Percentiles rank a stretch among this genome's conserved stretches.
phyloP scores from a whole-genome alignment of 768 basidiomycete species.

The Hypsizygus marmoreus region DNA sequence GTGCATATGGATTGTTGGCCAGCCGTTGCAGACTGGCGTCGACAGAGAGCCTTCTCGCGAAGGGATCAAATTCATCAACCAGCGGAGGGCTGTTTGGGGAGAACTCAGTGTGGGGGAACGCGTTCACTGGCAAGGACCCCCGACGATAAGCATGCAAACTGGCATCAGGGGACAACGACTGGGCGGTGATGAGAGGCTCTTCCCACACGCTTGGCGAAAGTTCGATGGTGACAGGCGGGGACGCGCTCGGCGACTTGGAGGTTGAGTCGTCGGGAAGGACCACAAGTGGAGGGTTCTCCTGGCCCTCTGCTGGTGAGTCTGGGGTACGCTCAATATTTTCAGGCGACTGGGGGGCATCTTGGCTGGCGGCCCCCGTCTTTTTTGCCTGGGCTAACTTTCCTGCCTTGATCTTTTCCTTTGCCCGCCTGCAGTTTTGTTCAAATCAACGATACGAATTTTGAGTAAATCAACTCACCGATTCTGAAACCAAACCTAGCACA shows the following conservation, averaged over 20 bases:
- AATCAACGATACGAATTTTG: conserved; percentile 7
- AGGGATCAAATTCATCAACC: conserved; percentile 45
- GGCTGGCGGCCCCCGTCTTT: conserved; percentile 16
- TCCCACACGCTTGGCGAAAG: conserved; percentile 29
- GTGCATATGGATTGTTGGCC: conserved; percentile 51
- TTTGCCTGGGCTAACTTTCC: conserved; percentile 47
- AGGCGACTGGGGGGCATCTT: conserved; percentile 27
- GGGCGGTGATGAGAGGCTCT: conserved; percentile 35
- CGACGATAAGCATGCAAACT: conserved; percentile 43
- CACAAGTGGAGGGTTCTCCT: conserved; percentile 12
- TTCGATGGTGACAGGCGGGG: conserved; percentile 42
- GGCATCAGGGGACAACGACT: conserved; percentile 10
- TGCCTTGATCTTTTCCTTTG: conserved; percentile 77
- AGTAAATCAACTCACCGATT: conserved; percentile 59
- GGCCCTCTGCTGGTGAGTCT: conserved; percentile 12
- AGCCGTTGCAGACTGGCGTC: conserved; percentile 51
- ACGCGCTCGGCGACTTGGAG: conserved; percentile 32
- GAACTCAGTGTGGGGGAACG: conserved; percentile 33
- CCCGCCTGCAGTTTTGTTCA: conserved; percentile 51
- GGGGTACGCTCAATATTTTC: conserved; percentile 21
- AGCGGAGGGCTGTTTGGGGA: conserved; percentile 35
- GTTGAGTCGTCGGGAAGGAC: conserved; percentile 23
- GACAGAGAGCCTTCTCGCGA: conserved; percentile 46
- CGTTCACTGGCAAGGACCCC: conserved; percentile 56
- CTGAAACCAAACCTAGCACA: conserved; percentile 84